These are phyloP conservation scores for Xylona heveae DNA, from an alignment of 495 filamentous ascomycete genomes.

Conservation along the genomic window DNA sequence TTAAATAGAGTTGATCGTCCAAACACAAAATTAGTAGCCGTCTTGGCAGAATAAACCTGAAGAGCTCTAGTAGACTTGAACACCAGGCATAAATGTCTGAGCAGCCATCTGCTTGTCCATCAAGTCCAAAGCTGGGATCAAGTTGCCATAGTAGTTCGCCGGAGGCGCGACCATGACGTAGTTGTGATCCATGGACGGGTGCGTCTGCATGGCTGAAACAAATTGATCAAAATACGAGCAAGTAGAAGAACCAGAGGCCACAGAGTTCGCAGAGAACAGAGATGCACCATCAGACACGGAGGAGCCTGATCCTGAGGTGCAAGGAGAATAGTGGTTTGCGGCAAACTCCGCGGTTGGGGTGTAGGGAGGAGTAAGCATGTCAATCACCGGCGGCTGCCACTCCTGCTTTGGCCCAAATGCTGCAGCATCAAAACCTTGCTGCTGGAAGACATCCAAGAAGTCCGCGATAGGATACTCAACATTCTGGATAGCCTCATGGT, in stretches of 20 bases:
- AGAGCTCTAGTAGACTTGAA: conserved; percentile 3
- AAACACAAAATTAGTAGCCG: too few species aligned
- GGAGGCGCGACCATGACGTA: conserved; percentile 1
- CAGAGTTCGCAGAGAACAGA: conserved; percentile 1
- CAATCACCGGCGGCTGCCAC: too few species aligned
- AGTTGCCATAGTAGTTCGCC: background rate
- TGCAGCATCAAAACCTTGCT: too few species aligned
- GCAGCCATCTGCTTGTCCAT: background rate
- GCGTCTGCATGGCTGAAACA: background rate
- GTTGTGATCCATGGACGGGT: background rate
- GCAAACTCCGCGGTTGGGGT: background rate
- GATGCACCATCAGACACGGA: conserved; percentile 2
- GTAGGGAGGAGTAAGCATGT: background rate
- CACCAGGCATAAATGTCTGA: background rate
- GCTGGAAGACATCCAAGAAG: too few species aligned
- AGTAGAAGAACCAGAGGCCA: conserved; percentile 4
- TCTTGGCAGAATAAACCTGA: too few species aligned
- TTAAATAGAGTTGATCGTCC: too few species aligned
- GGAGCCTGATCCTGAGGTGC: conserved; percentile 1
- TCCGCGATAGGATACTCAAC: too few species aligned
- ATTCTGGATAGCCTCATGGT: too few species aligned
- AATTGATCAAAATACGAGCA: background rate
- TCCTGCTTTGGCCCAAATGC: too few species aligned
- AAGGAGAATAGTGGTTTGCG: background rate
- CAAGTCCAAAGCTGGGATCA: conserved; percentile 3